Evolutionary conservation across 148 eudicot genomes (phyloP).

Genomic region (Arbutus unedo): DNA sequence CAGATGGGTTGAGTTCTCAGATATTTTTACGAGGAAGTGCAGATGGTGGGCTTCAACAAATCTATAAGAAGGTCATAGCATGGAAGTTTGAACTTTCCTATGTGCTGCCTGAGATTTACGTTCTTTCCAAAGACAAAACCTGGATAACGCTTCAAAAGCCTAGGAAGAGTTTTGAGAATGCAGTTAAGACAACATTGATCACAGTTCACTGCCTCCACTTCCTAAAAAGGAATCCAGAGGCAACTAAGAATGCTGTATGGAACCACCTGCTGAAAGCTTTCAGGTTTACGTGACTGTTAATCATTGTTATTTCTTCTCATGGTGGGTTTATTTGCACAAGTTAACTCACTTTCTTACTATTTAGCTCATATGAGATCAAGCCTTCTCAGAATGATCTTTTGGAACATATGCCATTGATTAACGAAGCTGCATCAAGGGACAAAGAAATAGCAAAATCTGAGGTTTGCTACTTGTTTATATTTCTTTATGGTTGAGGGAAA

Average conservation of each 20-base stretch:
- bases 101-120: conserved; percentile 52
- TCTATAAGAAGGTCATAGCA: conserved; percentile 57
- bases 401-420: conserved; percentile 44
- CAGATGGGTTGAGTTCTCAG: conserved; percentile 14
- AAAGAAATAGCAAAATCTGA: conserved; percentile 43
- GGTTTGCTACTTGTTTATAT: conserved; percentile 26
- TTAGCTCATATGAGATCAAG: conserved; percentile 44
- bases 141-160: conserved; percentile 70
- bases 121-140: conserved; percentile 47
- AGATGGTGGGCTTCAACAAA: conserved; percentile 38
- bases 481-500: not conserved
- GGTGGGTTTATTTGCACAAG: not conserved
- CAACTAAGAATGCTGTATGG: conserved; percentile 42
- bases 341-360: conserved; percentile 14
- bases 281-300: conserved; percentile 32
- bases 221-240: conserved; percentile 46
- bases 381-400: conserved; percentile 57
- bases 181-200: conserved; percentile 38
- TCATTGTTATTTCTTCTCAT: conserved; percentile 5
- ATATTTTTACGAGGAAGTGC: conserved; percentile 44
- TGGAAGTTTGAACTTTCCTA: conserved; percentile 69
- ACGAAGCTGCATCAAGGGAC: conserved; percentile 51
- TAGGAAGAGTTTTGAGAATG: conserved; percentile 39
- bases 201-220: conserved; percentile 66
- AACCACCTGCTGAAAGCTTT: conserved; percentile 41